Conservation (phyloP, 2,329 filamentous ascomycete species). For the Diaporthe helianthi region DNA sequence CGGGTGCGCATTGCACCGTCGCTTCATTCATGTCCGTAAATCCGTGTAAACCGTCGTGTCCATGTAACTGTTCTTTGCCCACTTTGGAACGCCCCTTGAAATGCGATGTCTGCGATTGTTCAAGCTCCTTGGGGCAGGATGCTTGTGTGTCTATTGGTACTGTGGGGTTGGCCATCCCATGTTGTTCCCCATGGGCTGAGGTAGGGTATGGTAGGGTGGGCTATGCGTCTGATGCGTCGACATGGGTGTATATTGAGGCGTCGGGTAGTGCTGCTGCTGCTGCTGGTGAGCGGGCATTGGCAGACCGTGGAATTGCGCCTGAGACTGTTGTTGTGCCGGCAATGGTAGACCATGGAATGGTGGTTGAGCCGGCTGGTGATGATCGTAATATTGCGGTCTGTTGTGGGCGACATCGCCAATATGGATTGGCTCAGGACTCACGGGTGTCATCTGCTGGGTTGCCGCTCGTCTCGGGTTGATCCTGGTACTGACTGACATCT, state of each 20-base stretch:
- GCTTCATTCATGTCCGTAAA: slow-evolving; percentile 1
- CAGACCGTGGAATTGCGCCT: slow-evolving; percentile 23
- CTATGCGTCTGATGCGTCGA: slow-evolving; percentile 23
- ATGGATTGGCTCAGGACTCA: slow-evolving; percentile 40
- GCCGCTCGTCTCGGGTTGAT: slow-evolving; percentile 10
- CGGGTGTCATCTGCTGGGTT: slow-evolving; percentile 37
- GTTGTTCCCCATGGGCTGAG: slow-evolving; percentile 28
- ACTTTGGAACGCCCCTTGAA: background rate
- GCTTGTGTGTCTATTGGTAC: slow-evolving; percentile 20
- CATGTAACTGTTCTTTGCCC: background rate
- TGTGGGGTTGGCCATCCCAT: slow-evolving; percentile 31
- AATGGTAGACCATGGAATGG: slow-evolving; percentile 25
- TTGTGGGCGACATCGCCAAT: slow-evolving; percentile 4
- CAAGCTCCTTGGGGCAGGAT: background rate
- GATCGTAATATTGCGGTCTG: slow-evolving; percentile 39
- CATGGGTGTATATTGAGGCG: slow-evolving; percentile 9
- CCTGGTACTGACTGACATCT: background rate
- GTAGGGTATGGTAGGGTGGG: slow-evolving; percentile 27
- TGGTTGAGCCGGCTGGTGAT: slow-evolving; percentile 32
- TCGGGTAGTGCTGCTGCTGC: background rate
- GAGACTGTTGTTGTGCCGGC: slow-evolving; percentile 26
- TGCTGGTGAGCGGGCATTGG: slow-evolving; percentile 20
- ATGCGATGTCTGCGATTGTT: background rate
- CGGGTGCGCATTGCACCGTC: background rate
- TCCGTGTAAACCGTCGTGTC: slow-evolving; percentile 14